Evolutionary conservation across 75 land plant genomes (phyloP), one percentile per base, ranked within the genome.

Genomic region (Azolla pinnata): DNA sequence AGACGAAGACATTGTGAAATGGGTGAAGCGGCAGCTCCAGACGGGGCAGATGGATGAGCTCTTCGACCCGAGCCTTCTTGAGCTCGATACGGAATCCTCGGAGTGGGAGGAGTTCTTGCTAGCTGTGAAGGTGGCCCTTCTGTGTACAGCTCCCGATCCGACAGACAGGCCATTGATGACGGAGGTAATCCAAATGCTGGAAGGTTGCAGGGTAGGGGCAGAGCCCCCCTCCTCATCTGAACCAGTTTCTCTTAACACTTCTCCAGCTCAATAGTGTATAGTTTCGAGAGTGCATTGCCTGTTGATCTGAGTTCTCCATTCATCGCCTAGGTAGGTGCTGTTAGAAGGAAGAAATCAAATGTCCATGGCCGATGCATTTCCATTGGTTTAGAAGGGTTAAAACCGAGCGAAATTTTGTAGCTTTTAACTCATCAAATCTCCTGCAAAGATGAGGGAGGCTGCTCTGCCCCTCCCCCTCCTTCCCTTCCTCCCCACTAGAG

Each of bases 51-150:
- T 93, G 7, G 54, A 80, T 1, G 96, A 93, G 78, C 64, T 93
- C 10, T 72, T 93, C 19, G 96, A 93, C 29, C 87, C 96, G 20
- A 81, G 90, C 0, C 56, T 89, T 52, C 67, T 93, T 24, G 96
- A 93, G 61, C 61, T 85, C 10, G 96, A 89, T 35, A 61, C 69
- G 26, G 74, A 71, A 44, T 63, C 72, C 1, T 79, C 87, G 0
- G 98, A 93, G 58, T 93, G 98, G 98, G 98, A 93, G 76, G 98
- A 93, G 75, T 89, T 93, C 57, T 63, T 93, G 60, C 61, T 93
- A 40, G 95, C 87, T 5, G 75, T 93, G 19, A 93, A 93, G 68
- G 98, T 89, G 10, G 98, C 83, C 1, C 72, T 93, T 30, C 80
- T 93, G 3, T 93, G 98, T 77, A 93, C 98, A 14, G 90, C 96